phyloP scores from a whole-genome alignment of 176 grass and related monocot species.

The Oryza meridionalis region DNA sequence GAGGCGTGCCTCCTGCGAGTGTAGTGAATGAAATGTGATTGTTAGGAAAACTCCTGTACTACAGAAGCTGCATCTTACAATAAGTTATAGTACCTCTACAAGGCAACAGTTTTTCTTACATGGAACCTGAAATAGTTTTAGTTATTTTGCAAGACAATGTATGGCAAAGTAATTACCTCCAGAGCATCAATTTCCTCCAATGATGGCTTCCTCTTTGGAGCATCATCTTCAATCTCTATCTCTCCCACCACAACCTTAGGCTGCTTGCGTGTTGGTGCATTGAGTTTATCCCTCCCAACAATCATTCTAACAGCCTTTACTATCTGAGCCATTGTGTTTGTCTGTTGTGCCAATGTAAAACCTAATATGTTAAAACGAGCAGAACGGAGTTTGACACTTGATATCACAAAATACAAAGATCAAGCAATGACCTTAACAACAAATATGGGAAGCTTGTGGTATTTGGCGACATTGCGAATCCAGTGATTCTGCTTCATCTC shows the following conservation, averaged over 20 bases:
- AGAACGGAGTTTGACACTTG: conserved; percentile 10
- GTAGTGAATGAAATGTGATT: not conserved
- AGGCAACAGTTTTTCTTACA: not conserved
- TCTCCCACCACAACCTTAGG: conserved; percentile 54
- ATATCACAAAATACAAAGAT: conserved; percentile 33
- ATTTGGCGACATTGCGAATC: conserved; percentile 82
- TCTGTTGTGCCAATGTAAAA: conserved; percentile 49
- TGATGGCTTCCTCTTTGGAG: conserved; percentile 84
- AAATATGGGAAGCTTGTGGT: conserved; percentile 82
- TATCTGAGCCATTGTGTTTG: conserved; percentile 91
- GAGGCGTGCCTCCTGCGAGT: conserved; percentile 74
- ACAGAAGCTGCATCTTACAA: conserved; percentile 14
- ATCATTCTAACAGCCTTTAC: conserved; percentile 99
- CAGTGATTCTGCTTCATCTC: conserved; percentile 93
- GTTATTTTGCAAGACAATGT: not conserved
- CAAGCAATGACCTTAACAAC: conserved; percentile 74
- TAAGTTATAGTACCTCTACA: not conserved
- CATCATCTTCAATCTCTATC: conserved; percentile 94
- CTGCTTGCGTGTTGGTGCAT: conserved; percentile 33
- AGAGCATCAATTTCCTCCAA: conserved; percentile 96
- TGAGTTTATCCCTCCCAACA: conserved; percentile 61
- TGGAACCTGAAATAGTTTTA: not conserved
- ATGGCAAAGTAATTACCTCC: conserved; percentile 61
- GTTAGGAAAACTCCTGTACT: conserved; percentile 21
- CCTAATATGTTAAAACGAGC: conserved; percentile 42